Base-by-base conservation (phyloP, 257 asterid genomes). In the Lantana camara region DNA sequence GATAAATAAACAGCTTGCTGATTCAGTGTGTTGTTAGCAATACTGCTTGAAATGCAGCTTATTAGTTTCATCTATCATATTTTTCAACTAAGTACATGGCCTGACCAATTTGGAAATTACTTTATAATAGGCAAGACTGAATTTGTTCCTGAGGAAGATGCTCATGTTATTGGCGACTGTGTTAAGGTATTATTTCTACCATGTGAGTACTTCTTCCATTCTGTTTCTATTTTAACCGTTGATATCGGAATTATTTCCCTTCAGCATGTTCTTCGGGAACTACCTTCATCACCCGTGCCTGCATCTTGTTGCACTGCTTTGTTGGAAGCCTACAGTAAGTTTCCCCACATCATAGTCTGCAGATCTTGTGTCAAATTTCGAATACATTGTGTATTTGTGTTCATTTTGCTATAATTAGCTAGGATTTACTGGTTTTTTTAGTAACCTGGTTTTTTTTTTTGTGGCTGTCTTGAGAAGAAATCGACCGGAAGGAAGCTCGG, bases 251-350 rank as follows among this genome's bases (percentile, higher is more conserved):
- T 24, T 66, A 32, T 66, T 50, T 48, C 56, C 70, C 63, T 82
- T 73, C 88, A 94, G 99, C 96, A 88, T 83, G 91, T 94, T 71
- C 97, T 94, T 66, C 90, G 99, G 30, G 97, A 94, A 86, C 85
- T 94, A 51, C 99, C 99, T 66, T 94, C 99, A 60, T 94, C 99
- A 47, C 99, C 99, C 8, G 99, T 94, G 67, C 99, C 99, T 65
- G 97, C 93, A 42, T 86, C 99, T 60, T 90, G 99, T 79, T 94
- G 99, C 81, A 83, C 88, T 45, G 96, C 99, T 20, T 75, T 94
- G 81, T 74, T 94, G 83, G 99, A 94, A 75, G 94, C 97, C 72
- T 88, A 78, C 75, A 88, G 99, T 94, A 71, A 75, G 91, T 74
- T 67, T 54, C 47, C 55, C 66, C 46, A 55, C 47, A 29, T 58